A percentile compares a stretch with the other conserved stretches of the same genome.
phyloP scores from a whole-genome alignment of 1,284 basidiomycete species.

The Coniophora puteana region DNA sequence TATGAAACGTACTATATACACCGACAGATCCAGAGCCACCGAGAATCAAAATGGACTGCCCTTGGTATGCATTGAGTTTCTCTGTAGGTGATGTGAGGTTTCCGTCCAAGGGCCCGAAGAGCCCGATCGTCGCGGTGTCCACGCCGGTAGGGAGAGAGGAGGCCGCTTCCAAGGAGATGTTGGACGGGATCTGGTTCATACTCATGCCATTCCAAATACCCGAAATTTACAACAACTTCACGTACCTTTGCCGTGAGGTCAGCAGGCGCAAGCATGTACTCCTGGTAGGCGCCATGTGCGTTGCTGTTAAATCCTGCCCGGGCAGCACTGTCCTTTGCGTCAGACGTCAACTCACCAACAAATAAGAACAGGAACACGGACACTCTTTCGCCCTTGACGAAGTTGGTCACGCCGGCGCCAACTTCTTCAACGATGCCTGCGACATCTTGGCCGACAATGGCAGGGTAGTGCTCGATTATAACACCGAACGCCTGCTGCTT shows the following conservation, averaged over 20 bases:
- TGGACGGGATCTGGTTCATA: conserved; percentile 37
- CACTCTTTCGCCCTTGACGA: conserved; percentile 43
- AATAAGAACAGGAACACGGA: too few relatives aligned
- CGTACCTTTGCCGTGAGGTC: conserved; percentile 26
- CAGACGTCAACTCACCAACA: too few relatives aligned
- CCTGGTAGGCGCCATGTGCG: conserved; percentile 29
- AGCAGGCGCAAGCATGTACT: conserved; percentile 26
- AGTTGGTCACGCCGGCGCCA: conserved; percentile 33
- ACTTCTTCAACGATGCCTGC: conserved; percentile 39
- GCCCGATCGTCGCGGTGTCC: conserved; percentile 10
- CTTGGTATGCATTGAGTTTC: conserved; percentile 12
- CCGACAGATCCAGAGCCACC: conserved; percentile 35
- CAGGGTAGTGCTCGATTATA: conserved; percentile 24
- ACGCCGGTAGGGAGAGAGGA: conserved; percentile 15
- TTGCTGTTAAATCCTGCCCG: conserved; percentile 15
- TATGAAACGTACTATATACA: conserved; percentile 26
- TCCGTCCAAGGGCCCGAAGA: conserved; percentile 21
- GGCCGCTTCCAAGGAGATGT: conserved; percentile 35
- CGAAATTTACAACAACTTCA: too few relatives aligned
- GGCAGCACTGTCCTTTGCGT: too few relatives aligned
- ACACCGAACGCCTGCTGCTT: conserved; percentile 26
- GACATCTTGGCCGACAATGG: conserved; percentile 40
- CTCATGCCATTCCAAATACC: conserved; percentile 13
- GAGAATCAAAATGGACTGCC: conserved; percentile 29
- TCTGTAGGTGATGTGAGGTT: too few relatives aligned